These are phyloP conservation scores for Cadophora sp. DNA, from an alignment of 2,329 filamentous ascomycete species.

Conservation along the genomic window DNA sequence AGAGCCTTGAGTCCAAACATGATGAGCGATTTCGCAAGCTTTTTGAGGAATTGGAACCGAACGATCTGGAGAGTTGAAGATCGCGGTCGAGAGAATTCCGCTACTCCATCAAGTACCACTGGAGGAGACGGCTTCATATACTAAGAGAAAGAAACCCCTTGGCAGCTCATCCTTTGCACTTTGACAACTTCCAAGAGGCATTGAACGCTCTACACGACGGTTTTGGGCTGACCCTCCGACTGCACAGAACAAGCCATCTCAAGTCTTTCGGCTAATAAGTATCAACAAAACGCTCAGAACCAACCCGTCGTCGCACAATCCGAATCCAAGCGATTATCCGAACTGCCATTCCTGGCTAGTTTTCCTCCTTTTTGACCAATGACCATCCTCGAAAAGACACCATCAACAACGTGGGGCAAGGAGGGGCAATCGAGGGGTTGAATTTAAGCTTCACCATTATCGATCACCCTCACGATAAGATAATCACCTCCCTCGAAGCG, in stretches of 20 bases:
- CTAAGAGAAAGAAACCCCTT: not conserved
- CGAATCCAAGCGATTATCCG: not conserved
- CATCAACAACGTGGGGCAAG: constrained; percentile 1
- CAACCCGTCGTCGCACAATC: not conserved
- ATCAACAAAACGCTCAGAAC: not conserved
- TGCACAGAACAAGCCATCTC: not conserved
- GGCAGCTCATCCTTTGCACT: not conserved
- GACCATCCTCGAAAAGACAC: not conserved
- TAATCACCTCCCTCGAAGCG: constrained; percentile 10
- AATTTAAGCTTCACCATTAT: constrained; percentile 6
- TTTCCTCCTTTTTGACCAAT: not conserved
- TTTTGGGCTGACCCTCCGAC: not conserved
- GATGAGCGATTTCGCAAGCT: not conserved
- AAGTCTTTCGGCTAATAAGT: not conserved
- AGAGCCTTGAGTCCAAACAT: constrained; percentile 30
- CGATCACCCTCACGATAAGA: constrained; percentile 2
- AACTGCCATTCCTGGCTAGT: constrained; percentile 14
- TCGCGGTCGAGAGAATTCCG: not conserved
- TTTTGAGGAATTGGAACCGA: not conserved
- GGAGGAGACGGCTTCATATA: constrained; percentile 14
- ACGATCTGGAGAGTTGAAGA: not conserved
- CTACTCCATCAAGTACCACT: not conserved
- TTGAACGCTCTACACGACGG: not conserved
- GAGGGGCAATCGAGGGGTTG: not conserved
- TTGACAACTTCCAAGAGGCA: constrained; percentile 4